phyloP scores from a whole-genome alignment of 148 eudicot genomes.

The Polygonum aviculare region DNA sequence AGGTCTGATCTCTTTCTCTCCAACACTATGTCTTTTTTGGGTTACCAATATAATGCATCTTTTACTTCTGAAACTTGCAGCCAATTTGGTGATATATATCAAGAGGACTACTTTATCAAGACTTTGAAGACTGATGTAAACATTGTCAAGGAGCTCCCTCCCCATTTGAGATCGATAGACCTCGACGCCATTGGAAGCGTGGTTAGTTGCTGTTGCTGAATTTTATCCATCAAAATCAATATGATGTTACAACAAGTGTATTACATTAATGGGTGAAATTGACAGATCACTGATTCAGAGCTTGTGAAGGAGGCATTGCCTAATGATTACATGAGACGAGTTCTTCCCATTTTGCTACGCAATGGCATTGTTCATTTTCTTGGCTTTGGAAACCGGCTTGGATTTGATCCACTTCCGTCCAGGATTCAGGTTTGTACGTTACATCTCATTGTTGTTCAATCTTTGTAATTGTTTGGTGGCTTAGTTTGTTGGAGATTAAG shows the following conservation, averaged over 20 bases:
- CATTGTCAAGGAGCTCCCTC: constrained; percentile 71
- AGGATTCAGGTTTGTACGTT: constrained; percentile 55
- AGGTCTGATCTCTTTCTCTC: constrained; percentile 32
- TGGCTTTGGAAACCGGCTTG: constrained; percentile 89
- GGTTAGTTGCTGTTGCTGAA: constrained; percentile 30
- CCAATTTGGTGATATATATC: constrained; percentile 43
- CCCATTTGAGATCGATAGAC: constrained; percentile 49
- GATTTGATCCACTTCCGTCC: constrained; percentile 74
- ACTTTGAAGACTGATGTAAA: constrained; percentile 49
- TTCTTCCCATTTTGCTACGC: constrained; percentile 58
- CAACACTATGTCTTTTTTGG: background rate
- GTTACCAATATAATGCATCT: no score
- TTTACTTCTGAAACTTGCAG: constrained; percentile 26
- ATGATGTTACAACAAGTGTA: background rate
- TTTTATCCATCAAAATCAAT: background rate
- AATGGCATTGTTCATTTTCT: constrained; percentile 79
- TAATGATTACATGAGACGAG: constrained; percentile 41
- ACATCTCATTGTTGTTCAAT: background rate
- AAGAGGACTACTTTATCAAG: constrained; percentile 49
- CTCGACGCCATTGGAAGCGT: constrained; percentile 76
- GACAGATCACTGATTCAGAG: constrained; percentile 78
- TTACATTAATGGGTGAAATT: background rate
- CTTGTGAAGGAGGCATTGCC: constrained; percentile 82
- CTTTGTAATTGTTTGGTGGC: background rate
- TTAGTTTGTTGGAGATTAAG: no score